phyloP scores from a whole-genome alignment of 345 rosid genomes.

The Brassica nigra region DNA sequence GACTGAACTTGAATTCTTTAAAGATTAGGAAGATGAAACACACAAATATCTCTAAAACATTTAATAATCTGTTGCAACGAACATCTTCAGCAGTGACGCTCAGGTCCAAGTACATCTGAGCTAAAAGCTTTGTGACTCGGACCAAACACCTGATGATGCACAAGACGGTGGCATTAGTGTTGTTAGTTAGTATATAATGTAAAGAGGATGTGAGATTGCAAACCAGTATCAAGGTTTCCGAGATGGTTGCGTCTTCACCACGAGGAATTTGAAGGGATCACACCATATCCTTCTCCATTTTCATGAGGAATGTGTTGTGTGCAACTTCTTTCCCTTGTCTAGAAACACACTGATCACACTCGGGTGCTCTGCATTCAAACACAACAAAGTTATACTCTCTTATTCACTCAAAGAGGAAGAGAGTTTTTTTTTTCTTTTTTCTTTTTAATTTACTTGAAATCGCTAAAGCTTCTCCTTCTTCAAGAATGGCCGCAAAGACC shows the following conservation, averaged over 20 bases:
- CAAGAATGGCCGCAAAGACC: constrained; percentile 16
- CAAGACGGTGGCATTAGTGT: background rate
- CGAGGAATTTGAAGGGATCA: background rate
- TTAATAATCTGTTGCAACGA: constrained; percentile 5
- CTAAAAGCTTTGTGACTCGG: constrained; percentile 60
- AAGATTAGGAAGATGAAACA: background rate
- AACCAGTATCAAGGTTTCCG: constrained; percentile 55
- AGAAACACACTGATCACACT: constrained; percentile 11
- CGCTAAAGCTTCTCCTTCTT: background rate
- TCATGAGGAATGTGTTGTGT: constrained; percentile 11
- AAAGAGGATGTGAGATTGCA: background rate
- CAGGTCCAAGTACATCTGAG: constrained; percentile 48
- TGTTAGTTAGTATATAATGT: background rate
- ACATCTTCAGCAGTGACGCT: constrained; percentile 3
- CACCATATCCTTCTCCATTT: constrained; percentile 2
- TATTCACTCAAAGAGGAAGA: background rate
- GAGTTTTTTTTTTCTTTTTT: background rate
- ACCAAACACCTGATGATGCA: constrained; percentile 69
- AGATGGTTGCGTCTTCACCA: constrained; percentile 7
- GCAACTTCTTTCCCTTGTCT: constrained; percentile 8
- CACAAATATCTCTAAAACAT: background rate
- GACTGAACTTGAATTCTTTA: background rate
- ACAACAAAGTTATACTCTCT: background rate
- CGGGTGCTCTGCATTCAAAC: background rate
- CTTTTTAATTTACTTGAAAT: background rate